Evolutionary conservation across 345 rosid genomes (phyloP).

Genomic region (Aquilaria sinensis): DNA sequence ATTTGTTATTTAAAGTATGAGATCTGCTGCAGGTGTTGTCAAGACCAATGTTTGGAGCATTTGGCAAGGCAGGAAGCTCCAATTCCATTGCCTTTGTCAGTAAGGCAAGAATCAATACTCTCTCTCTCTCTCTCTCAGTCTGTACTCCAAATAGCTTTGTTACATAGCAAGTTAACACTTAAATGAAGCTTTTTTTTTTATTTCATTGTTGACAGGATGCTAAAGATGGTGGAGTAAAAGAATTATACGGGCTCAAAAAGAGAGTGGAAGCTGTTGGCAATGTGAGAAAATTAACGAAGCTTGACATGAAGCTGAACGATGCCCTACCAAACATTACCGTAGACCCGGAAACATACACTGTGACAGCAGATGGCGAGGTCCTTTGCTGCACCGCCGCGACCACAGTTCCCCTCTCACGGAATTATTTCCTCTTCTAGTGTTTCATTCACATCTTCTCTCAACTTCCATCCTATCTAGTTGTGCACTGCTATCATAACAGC

Average conservation of each 20-base stretch:
- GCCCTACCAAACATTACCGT: constrained; percentile 72
- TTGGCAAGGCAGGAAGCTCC: constrained; percentile 80
- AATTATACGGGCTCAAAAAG: constrained; percentile 57
- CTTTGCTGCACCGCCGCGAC: constrained; percentile 69
- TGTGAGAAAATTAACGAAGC: constrained; percentile 64
- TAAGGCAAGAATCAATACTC: constrained; percentile 47
- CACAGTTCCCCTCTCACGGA: constrained; percentile 76
- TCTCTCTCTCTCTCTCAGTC: background rate
- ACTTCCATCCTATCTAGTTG: background rate
- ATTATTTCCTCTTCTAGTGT: constrained; percentile 75
- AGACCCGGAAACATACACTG: constrained; percentile 81
- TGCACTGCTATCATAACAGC: no score
- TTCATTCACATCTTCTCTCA: background rate
- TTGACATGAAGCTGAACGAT: constrained; percentile 90
- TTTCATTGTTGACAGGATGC: constrained; percentile 47
- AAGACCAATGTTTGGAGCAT: constrained; percentile 98
- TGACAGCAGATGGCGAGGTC: constrained; percentile 53
- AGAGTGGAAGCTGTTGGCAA: constrained; percentile 72
- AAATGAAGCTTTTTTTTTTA: background rate
- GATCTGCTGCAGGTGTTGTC: constrained; percentile 52
- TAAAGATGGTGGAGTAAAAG: constrained; percentile 43
- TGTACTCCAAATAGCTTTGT: background rate
- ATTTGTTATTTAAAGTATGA: background rate
- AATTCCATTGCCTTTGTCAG: constrained; percentile 90
- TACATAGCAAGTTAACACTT: background rate